phyloP scores from a whole-genome alignment of 208 protist genomes.

The Leishmania turanica region DNA sequence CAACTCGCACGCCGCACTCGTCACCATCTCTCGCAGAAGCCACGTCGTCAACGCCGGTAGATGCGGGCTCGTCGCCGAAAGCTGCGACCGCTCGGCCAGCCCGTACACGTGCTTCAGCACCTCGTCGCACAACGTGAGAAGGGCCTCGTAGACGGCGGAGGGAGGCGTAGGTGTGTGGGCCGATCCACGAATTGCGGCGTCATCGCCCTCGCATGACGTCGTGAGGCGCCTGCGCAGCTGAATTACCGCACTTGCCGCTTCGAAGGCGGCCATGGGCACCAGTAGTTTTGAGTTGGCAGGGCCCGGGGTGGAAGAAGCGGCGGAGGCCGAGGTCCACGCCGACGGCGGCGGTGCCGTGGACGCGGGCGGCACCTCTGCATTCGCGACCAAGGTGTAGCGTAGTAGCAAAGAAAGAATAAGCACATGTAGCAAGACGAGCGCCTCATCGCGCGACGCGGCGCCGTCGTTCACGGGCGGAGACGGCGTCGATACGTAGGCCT shows the following conservation, averaged over 20 bases:
- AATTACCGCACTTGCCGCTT: slow-evolving; percentile 24
- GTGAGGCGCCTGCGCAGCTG: slow-evolving; percentile 19
- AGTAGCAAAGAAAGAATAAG: slow-evolving; percentile 29
- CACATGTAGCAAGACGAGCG: slow-evolving; percentile 21
- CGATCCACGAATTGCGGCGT: not conserved
- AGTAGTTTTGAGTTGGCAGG: slow-evolving; percentile 9
- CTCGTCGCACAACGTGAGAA: slow-evolving; percentile 24
- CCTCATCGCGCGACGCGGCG: slow-evolving; percentile 2
- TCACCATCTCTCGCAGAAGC: slow-evolving; percentile 72
- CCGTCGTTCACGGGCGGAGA: not conserved
- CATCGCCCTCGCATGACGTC: not conserved
- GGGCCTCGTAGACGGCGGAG: not conserved
- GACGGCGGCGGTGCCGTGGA: slow-evolving; percentile 4
- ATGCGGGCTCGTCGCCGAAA: slow-evolving; percentile 39
- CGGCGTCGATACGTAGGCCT: slow-evolving; percentile 1
- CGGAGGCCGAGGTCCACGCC: slow-evolving; percentile 1
- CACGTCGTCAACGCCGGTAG: slow-evolving; percentile 67
- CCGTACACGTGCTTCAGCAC: slow-evolving; percentile 25
- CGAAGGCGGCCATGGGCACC: slow-evolving; percentile 25
- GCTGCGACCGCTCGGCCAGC: slow-evolving; percentile 39
- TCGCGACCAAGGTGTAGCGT: slow-evolving; percentile 17
- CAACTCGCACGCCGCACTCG: slow-evolving; percentile 38
- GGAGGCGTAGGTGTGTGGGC: not conserved
- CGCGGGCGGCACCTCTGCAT: slow-evolving; percentile 3
- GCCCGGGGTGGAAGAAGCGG: not conserved